A percentile compares a stretch with the other conserved stretches of the same genome.
These are phyloP conservation scores for Cystobasidiaceae sp. DNA, from an alignment of 1,284 basidiomycete genomes.

Conservation along the genomic window DNA sequence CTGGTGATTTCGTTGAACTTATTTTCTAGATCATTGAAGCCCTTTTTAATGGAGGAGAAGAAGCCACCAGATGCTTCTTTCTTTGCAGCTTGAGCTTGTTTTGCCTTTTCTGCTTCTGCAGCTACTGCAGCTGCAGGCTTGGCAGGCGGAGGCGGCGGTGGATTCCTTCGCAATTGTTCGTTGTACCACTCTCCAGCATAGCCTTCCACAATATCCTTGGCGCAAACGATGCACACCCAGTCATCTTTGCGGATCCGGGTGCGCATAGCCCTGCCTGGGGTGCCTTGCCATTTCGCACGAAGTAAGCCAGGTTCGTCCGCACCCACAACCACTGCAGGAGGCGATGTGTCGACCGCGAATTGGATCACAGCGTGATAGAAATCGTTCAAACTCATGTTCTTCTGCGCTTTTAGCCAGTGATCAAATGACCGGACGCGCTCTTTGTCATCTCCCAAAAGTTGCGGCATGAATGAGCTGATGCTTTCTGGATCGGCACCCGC, in stretches of 20 bases:
- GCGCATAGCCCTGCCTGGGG: conserved; percentile 14
- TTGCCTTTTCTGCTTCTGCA: no score
- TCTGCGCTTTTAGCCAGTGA: conserved; percentile 7
- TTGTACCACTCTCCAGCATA: conserved; percentile 28
- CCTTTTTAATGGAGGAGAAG: conserved; percentile 27
- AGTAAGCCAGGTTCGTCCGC: conserved; percentile 20
- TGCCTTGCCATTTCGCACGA: conserved; percentile 21
- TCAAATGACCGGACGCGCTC: conserved; percentile 28
- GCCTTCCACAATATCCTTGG: conserved; percentile 23
- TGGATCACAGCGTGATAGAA: conserved; percentile 28
- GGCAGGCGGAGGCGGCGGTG: conserved; percentile 2
- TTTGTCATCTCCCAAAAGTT: conserved; percentile 18
- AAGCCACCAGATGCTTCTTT: conserved; percentile 17
- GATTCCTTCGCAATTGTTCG: conserved; percentile 7
- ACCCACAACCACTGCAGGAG: conserved; percentile 17
- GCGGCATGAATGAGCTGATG: conserved; percentile 26
- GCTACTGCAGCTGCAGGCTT: background rate
- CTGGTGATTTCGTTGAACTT: conserved; percentile 26
- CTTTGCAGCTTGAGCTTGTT: background rate
- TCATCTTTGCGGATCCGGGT: conserved; percentile 16
- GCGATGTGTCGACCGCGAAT: conserved; percentile 13
- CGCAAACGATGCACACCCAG: conserved; percentile 24
- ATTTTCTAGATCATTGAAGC: conserved; percentile 13
- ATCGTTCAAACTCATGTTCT: conserved; percentile 22
- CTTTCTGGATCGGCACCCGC: conserved; percentile 18